A percentile compares a stretch with the other conserved stretches of the same genome.
Conservation (phyloP, 371 early-diverging fungal genomes). For the Saksenaea oblongispora region DNA sequence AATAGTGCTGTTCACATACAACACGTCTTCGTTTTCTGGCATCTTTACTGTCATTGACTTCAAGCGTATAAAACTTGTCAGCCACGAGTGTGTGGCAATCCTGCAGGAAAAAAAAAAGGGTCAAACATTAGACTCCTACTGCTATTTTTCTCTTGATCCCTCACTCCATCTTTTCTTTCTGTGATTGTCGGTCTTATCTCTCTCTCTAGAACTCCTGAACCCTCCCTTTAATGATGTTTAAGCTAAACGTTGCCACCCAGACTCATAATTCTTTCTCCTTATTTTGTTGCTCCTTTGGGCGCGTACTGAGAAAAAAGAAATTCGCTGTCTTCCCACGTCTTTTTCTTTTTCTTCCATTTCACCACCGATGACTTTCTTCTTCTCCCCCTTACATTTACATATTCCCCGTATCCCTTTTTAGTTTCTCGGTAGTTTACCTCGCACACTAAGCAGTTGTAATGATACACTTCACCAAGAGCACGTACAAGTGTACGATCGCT, state of each 20-base stretch:
- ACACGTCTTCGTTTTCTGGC: constrained; percentile 11
- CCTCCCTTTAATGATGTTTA: background rate
- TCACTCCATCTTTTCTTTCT: constrained; percentile 1
- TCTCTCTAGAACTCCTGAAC: background rate
- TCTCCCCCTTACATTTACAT: background rate
- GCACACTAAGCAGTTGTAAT: background rate
- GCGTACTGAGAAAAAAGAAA: background rate
- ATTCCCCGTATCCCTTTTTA: background rate
- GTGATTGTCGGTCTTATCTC: background rate
- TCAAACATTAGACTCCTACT: background rate
- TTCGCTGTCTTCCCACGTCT: background rate
- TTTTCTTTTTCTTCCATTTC: background rate
- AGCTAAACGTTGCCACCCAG: background rate
- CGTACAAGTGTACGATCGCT: background rate
- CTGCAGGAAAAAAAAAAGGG: constrained; percentile 16
- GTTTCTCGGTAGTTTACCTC: background rate
- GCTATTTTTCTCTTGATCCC: background rate
- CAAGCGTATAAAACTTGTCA: constrained; percentile 23
- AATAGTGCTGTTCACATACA: constrained; percentile 31
- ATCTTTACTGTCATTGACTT: background rate
- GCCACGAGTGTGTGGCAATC: constrained; percentile 28
- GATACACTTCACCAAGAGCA: background rate
- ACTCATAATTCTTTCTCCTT: constrained; percentile 2
- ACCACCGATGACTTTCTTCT: background rate
- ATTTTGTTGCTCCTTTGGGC: constrained; percentile 2